phyloP scores from a whole-genome alignment of 345 rosid species.

The Nasturtium officinale region DNA sequence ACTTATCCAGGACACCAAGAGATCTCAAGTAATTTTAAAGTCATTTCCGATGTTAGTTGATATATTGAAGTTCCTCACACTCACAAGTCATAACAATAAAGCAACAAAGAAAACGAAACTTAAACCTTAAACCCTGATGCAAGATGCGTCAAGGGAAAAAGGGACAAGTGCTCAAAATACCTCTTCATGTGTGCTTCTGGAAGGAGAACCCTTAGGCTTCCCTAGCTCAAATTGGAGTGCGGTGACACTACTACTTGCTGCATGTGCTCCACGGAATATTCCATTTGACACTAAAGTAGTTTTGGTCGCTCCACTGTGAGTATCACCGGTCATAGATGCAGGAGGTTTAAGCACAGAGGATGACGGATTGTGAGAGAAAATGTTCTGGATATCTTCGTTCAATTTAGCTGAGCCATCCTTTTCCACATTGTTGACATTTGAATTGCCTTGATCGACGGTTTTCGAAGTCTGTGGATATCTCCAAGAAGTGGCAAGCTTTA shows the following conservation, averaged over 20 bases:
- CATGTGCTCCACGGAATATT: conserved; percentile 28
- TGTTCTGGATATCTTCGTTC: conserved; percentile 46
- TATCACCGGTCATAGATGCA: conserved; percentile 36
- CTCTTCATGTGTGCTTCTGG: conserved; percentile 41
- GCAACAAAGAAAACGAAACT: background rate
- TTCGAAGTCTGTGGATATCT: conserved; percentile 51
- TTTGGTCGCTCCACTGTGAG: conserved; percentile 40
- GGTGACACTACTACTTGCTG: conserved; percentile 32
- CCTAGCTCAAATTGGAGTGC: conserved; percentile 42
- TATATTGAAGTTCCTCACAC: background rate
- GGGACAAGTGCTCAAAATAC: conserved; percentile 42
- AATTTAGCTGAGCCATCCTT: conserved; percentile 41
- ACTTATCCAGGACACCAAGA: background rate
- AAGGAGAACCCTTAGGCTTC: conserved; percentile 44
- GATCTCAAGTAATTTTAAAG: background rate
- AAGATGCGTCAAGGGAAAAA: conserved; percentile 6
- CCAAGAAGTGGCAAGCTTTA: conserved; percentile 69
- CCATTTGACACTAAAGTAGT: conserved; percentile 44
- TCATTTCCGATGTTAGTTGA: background rate
- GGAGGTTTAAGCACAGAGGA: conserved; percentile 43
- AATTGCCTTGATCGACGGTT: conserved; percentile 40
- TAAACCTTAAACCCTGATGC: conserved; percentile 4
- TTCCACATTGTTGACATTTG: conserved; percentile 37
- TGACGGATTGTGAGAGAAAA: conserved; percentile 38
- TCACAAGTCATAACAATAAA: background rate